phyloP scores from a whole-genome alignment of 129 eudicot species.

The Heracleum sosnowskyi region DNA sequence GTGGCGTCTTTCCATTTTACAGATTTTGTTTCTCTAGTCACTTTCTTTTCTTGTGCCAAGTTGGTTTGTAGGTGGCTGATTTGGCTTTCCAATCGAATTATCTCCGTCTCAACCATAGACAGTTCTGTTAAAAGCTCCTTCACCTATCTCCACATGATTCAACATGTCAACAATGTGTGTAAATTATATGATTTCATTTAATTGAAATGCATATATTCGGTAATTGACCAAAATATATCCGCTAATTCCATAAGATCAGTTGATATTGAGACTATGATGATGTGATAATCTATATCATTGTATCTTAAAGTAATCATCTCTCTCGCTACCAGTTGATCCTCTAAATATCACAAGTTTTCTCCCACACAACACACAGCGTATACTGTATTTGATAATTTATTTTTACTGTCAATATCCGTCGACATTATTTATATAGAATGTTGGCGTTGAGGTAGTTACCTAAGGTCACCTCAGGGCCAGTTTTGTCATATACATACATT shows the following conservation, averaged over 20 bases:
- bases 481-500: too few relatives aligned
- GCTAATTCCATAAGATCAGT: not conserved
- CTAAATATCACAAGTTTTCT: too few relatives aligned
- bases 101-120: constrained; percentile 78
- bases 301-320: too few relatives aligned
- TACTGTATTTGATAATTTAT: too few relatives aligned
- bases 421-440: too few relatives aligned
- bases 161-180: not conserved
- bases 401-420: too few relatives aligned
- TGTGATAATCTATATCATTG: too few relatives aligned
- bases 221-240: not conserved
- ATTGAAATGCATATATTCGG: not conserved
- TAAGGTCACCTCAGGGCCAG: too few relatives aligned
- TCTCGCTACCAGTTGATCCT: too few relatives aligned
- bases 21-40: constrained; percentile 28
- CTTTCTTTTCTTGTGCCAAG: constrained; percentile 48
- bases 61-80: constrained; percentile 55
- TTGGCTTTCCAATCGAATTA: constrained; percentile 73
- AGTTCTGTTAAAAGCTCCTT: constrained; percentile 71
- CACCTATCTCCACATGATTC: constrained; percentile 28
- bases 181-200: not conserved
- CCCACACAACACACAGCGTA: too few relatives aligned
- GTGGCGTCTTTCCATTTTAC: constrained; percentile 21
- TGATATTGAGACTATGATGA: not conserved
- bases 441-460: too few relatives aligned